Percentiles rank a stretch among this genome's conserved stretches.
Conservation (phyloP, 345 rosid species). For the Kandelia obovata region DNA sequence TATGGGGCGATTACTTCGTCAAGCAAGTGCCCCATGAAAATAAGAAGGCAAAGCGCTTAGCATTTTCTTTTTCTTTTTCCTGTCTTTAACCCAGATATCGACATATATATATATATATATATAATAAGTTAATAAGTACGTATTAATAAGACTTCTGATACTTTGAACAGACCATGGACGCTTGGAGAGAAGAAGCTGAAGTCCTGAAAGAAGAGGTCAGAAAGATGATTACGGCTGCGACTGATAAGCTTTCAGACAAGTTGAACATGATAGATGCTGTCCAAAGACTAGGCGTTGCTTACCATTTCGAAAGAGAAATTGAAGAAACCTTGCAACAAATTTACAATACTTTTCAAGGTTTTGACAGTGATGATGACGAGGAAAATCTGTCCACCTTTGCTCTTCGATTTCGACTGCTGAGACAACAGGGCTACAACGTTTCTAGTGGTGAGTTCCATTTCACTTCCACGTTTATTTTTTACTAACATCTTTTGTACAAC, state of each 20-base stretch:
- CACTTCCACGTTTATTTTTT: neutral
- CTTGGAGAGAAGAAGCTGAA: neutral
- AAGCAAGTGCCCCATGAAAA: neutral
- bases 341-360: neutral
- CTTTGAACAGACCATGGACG: neutral
- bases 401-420: conserved; percentile 22
- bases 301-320: conserved; percentile 23
- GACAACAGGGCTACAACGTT: conserved; percentile 22
- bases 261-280: conserved; percentile 15
- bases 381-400: conserved; percentile 11
- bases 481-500: no score
- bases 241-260: neutral
- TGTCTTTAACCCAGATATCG: no score
- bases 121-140: no score
- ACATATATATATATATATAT: no score
- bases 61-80: no score
- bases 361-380: neutral
- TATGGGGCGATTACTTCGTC: conserved; percentile 4
- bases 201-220: conserved; percentile 4
- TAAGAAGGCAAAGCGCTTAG: neutral
- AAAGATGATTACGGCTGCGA: neutral
- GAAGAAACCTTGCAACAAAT: neutral
- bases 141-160: no score
- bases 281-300: conserved; percentile 19
- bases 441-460: conserved; percentile 3